A percentile compares a stretch with the other conserved stretches of the same genome.
Conservation (phyloP, 2,329 filamentous ascomycete species). For the Sarocladium kiliense region DNA sequence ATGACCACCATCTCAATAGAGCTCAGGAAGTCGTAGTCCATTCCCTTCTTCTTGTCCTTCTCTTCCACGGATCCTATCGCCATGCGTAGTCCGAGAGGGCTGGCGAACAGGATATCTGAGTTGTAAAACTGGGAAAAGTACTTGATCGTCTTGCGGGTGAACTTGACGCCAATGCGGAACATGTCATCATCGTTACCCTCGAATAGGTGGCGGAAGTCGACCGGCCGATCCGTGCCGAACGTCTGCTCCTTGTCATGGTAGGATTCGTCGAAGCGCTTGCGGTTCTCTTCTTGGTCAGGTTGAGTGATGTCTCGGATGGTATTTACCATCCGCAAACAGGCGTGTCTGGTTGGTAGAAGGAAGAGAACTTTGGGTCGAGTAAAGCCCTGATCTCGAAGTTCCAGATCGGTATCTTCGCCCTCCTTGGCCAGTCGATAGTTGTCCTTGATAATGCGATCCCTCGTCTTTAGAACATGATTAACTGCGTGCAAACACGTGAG, state of each 20-base stretch:
- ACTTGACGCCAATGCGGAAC: slow-evolving; percentile 93
- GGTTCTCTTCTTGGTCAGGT: slow-evolving; percentile 91
- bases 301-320: slow-evolving; percentile 70
- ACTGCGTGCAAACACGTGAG: slow-evolving; percentile 77
- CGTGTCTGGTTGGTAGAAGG: slow-evolving; percentile 81
- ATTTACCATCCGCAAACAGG: slow-evolving; percentile 74
- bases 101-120: slow-evolving; percentile 90
- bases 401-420: slow-evolving; percentile 57
- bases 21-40: slow-evolving; percentile 85
- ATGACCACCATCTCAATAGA: slow-evolving; percentile 88
- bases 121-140: slow-evolving; percentile 95
- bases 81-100: slow-evolving; percentile 82
- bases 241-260: slow-evolving; percentile 64
- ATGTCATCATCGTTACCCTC: slow-evolving; percentile 95
- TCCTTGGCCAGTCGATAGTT: slow-evolving; percentile 72
- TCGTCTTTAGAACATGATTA: slow-evolving; percentile 91
- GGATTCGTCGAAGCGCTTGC: slow-evolving; percentile 82
- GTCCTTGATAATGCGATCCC: slow-evolving; percentile 89
- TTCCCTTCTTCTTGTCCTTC: slow-evolving; percentile 44
- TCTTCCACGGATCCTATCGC: slow-evolving; percentile 76
- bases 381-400: slow-evolving; percentile 89
- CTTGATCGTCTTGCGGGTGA: slow-evolving; percentile 92
- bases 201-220: slow-evolving; percentile 85
- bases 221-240: slow-evolving; percentile 69
- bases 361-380: slow-evolving; percentile 91